Conservation (phyloP, 1,139 yeast species). For the Pichia sp. region DNA sequence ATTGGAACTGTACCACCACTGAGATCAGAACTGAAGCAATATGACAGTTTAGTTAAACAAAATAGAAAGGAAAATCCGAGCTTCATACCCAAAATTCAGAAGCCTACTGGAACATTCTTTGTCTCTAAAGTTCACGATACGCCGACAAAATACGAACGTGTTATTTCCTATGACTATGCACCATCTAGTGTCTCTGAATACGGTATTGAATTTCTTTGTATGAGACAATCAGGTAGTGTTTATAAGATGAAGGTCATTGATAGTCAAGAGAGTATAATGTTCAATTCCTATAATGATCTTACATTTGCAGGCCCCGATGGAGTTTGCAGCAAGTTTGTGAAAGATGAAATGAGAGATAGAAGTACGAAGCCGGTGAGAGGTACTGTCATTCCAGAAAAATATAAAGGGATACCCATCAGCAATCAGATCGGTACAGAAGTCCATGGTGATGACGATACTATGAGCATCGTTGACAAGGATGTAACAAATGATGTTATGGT, state of each 20-base stretch:
- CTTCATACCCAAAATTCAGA: conserved; percentile 33
- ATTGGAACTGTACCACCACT: conserved; percentile 52
- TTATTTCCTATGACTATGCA: conserved; percentile 77
- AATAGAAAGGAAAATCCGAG: conserved; percentile 20
- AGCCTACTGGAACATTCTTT: conserved; percentile 49
- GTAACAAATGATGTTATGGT: too few relatives aligned
- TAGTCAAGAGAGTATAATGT: conserved; percentile 54
- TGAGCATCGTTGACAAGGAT: too few relatives aligned
- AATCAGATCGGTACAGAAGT: too few relatives aligned
- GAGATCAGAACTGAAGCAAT: conserved; percentile 16
- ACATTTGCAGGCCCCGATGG: conserved; percentile 63
- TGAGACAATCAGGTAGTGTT: conserved; percentile 84
- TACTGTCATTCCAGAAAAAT: too few relatives aligned
- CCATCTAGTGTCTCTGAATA: conserved; percentile 38
- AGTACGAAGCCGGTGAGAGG: background rate
- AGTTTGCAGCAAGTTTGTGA: conserved; percentile 35
- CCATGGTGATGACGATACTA: too few relatives aligned
- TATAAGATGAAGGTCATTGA: conserved; percentile 74
- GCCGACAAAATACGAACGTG: conserved; percentile 71
- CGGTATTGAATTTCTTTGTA: conserved; percentile 54
- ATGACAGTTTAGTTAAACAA: conserved; percentile 14
- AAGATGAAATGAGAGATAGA: conserved; percentile 15
- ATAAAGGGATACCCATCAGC: too few relatives aligned
- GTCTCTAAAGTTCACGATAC: conserved; percentile 73
- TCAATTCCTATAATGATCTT: conserved; percentile 68